A percentile compares a stretch with the other conserved stretches of the same genome.
Evolutionary conservation across 176 grass and related monocot species (phyloP).

Genomic region (Bromus sterilis): DNA sequence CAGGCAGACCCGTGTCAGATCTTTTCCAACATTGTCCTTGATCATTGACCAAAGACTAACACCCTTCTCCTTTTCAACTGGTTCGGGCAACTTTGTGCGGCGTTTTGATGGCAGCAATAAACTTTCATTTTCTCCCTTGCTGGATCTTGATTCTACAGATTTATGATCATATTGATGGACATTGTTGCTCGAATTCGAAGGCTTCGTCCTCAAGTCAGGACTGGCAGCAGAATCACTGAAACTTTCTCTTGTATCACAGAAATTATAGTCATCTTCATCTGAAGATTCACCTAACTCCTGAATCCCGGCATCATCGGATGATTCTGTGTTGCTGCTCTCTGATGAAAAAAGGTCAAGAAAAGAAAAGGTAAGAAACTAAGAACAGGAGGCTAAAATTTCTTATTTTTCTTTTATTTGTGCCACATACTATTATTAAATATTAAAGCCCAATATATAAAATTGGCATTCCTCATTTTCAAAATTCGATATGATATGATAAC

Average conservation of each 20-base stretch:
- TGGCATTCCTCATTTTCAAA: not conserved
- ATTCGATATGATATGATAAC: not conserved
- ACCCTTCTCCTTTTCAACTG: slow-evolving; percentile 41
- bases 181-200: not conserved
- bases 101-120: not conserved
- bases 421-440: not conserved
- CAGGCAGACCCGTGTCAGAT: slow-evolving; percentile 44
- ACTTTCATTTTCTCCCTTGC: not conserved
- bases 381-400: not conserved
- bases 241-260: slow-evolving; percentile 53
- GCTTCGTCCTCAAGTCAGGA: slow-evolving; percentile 1
- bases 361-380: not conserved
- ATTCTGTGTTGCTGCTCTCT: slow-evolving; percentile 75
- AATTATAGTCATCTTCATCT: slow-evolving; percentile 42
- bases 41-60: slow-evolving; percentile 57
- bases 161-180: not conserved
- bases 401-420: not conserved
- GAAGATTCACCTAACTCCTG: slow-evolving; percentile 53
- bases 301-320: slow-evolving; percentile 52
- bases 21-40: slow-evolving; percentile 61
- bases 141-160: slow-evolving; percentile 2
- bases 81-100: slow-evolving; percentile 33
- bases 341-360: not conserved
- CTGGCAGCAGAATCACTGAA: slow-evolving; percentile 40
- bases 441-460: not conserved